Percentiles rank a stretch among this genome's conserved stretches.
Conservation (phyloP, 2,329 filamentous ascomycete species). For the Chrysosporium keratinophilum region DNA sequence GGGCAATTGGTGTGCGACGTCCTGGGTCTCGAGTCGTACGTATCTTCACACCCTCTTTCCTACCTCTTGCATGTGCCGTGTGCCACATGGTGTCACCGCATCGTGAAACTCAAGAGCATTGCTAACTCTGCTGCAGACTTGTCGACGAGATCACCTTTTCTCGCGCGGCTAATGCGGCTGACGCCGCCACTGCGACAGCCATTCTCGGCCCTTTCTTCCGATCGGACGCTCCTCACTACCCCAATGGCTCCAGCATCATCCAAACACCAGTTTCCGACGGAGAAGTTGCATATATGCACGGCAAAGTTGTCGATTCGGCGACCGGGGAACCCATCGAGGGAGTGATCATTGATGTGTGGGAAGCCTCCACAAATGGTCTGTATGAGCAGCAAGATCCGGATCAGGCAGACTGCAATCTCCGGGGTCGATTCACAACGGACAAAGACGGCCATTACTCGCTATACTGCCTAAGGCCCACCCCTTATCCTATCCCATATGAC, state of each 20-base stretch:
- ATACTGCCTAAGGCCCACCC: conserved; percentile 52
- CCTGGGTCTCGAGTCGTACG: conserved; percentile 48
- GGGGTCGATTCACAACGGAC: conserved; percentile 61
- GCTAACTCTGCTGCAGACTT: conserved; percentile 32
- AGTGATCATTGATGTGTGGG: conserved; percentile 67
- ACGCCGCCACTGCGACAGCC: conserved; percentile 58
- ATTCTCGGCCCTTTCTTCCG: conserved; percentile 83
- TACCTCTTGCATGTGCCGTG: conserved; percentile 31
- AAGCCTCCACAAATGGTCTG: conserved; percentile 60
- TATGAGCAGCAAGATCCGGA: conserved; percentile 61
- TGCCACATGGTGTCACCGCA: not conserved
- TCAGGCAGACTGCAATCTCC: conserved; percentile 63
- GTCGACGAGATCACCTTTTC: conserved; percentile 75
- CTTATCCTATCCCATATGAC: conserved; percentile 48
- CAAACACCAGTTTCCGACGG: conserved; percentile 41
- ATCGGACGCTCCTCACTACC: conserved; percentile 56
- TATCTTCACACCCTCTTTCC: conserved; percentile 34
- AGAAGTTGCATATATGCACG: conserved; percentile 55
- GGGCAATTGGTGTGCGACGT: conserved; percentile 51
- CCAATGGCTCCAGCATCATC: conserved; percentile 59
- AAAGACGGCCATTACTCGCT: conserved; percentile 53
- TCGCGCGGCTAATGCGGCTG: conserved; percentile 43
- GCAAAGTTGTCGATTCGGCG: conserved; percentile 46
- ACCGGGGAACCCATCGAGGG: conserved; percentile 55
- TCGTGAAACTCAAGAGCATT: not conserved